Base-by-base conservation (phyloP, 345 rosid genomes). In the Punica granatum region DNA sequence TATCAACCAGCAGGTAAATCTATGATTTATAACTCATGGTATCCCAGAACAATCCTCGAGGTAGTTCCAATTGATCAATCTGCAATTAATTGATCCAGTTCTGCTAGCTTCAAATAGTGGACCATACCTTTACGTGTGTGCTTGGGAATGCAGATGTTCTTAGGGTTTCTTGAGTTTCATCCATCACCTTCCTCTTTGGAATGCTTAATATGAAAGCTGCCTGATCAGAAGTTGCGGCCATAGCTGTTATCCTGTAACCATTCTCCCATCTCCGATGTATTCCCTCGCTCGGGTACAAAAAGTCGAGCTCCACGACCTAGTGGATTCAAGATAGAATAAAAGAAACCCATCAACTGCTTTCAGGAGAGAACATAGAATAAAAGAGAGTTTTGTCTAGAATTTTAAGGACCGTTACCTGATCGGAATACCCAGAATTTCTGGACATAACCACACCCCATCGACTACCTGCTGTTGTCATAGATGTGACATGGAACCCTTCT, bases 391-490 rank as follows among this genome's bases (percentile, higher is more conserved):
- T 30, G 1, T 30, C 61, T 56, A 56, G 61, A 56, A 26, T 26
- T 6, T 56, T 26, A 56, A 56, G 42, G 39, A n/a, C 41, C 19
- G 63, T 5, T 75, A 90, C 98, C 94, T 93, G 98, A 36, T 86
- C 88, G 58, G 97, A 77, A 79, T 76, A 88, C 73, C 97, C 96
- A 35, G 97, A 81, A 74, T 92, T 92, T 60, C 96, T 83, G 44
- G 98, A 93, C 98, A 93, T 90, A 42, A 93, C 98, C 48, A 93
- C 86, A 46, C 89, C 97, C 98, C 97, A 93, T 65, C 92, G 89
- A 77, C 82, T 87, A 58, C 96, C 96, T 16, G 98, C 92, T 1
- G 96, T 90, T 15, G 98, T 90, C 97, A 93, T 88, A 65, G 98
- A 90, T 3, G 98, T 93, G 69, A 93, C 97, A 69, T 90, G 96